A percentile compares a stretch with the other conserved stretches of the same genome.
Evolutionary conservation across 441 rosid genomes (phyloP).

Genomic region (Viola pubescens): DNA sequence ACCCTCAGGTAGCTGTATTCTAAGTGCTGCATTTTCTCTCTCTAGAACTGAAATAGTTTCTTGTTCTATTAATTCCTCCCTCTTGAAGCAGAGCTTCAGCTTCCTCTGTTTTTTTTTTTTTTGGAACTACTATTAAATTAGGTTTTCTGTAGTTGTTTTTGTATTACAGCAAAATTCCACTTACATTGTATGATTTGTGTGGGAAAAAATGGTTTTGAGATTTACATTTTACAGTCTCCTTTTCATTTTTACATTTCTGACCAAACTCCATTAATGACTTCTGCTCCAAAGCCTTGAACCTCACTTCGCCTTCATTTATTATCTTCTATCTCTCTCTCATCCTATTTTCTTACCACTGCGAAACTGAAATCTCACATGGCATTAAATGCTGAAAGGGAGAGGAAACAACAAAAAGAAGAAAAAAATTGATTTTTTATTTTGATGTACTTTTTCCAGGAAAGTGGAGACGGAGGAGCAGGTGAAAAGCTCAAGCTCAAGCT

Average conservation of each 20-base stretch:
- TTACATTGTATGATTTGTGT: constrained; percentile 2
- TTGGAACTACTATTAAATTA: background rate
- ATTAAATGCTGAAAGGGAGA: constrained; percentile 4
- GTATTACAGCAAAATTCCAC: background rate
- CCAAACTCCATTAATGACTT: constrained; percentile 10
- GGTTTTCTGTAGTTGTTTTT: background rate
- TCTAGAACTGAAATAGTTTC: background rate
- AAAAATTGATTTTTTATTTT: background rate
- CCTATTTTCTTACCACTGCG: background rate
- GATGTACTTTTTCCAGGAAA: constrained; percentile 30
- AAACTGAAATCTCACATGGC: background rate
- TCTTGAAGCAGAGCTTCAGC: constrained; percentile 2
- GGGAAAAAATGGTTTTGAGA: background rate
- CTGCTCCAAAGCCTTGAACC: background rate
- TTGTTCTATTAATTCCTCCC: background rate
- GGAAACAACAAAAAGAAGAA: background rate
- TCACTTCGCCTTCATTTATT: background rate
- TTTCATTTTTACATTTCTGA: background rate
- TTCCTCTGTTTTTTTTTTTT: background rate
- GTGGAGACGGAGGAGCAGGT: constrained; percentile 40
- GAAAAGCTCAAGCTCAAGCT: constrained; percentile 28
- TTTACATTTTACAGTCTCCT: background rate
- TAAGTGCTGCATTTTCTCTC: background rate
- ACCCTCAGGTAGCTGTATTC: background rate
- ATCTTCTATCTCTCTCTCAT: background rate